phyloP scores from a whole-genome alignment of 106 monocot species.

The Acanthochlamys bracteata region DNA sequence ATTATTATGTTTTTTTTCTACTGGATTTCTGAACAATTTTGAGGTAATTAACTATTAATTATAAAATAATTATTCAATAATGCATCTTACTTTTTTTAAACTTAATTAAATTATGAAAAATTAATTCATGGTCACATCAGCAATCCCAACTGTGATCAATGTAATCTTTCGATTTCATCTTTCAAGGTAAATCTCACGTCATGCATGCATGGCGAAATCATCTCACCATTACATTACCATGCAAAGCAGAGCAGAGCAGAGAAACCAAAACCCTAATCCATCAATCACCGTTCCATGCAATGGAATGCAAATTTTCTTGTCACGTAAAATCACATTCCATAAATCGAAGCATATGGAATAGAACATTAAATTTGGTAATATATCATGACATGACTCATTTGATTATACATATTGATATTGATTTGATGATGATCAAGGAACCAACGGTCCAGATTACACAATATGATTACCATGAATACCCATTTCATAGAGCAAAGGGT shows the following conservation, averaged over 20 bases:
- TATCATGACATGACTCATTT: not conserved
- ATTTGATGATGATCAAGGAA: conserved; percentile 7
- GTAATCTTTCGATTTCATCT: no score
- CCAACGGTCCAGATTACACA: conserved; percentile 15
- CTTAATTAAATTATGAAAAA: no score
- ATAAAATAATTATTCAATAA: no score
- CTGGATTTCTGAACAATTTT: no score
- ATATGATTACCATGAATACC: conserved; percentile 4
- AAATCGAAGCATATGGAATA: not conserved
- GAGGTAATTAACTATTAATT: no score
- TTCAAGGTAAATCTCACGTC: no score
- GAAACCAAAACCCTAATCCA: not conserved
- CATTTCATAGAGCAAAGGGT: conserved; percentile 30
- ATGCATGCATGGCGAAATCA: not conserved
- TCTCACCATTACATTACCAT: not conserved
- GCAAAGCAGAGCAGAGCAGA: not conserved
- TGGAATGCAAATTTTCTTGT: not conserved
- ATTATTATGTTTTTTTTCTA: no score
- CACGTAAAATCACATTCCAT: not conserved
- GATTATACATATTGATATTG: not conserved
- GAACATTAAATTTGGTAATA: not conserved
- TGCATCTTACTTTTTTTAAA: no score
- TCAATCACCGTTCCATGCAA: not conserved
- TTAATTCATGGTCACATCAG: no score
- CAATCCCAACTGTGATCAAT: no score